Percentiles rank a stretch among this genome's conserved stretches.
These are phyloP conservation scores for Monilinia laxa DNA, from an alignment of 2,329 filamentous ascomycete genomes.

Conservation along the genomic window DNA sequence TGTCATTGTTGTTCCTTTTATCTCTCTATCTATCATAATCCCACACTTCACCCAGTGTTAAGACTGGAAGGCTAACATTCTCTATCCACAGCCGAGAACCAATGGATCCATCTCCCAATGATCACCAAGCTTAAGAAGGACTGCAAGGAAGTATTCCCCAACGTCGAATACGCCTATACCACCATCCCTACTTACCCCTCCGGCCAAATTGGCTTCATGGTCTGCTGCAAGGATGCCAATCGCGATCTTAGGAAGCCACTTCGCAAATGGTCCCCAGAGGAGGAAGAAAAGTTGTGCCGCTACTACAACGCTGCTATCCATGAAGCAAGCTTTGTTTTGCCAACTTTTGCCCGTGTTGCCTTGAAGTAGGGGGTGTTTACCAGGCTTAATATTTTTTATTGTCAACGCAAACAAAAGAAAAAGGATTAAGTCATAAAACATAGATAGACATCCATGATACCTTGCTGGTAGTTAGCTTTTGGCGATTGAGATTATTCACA, in stretches of 20 bases:
- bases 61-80: conserved; percentile 23
- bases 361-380: conserved; percentile 49
- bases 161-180: conserved; percentile 97
- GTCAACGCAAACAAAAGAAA: background rate
- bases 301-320: conserved; percentile 99
- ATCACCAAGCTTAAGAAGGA: conserved; percentile 95
- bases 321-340: conserved; percentile 88
- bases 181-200: conserved; percentile 99
- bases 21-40: background rate
- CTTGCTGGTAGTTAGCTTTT: background rate
- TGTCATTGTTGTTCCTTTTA: conserved; percentile 18
- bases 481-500: too few species aligned
- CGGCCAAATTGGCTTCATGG: conserved; percentile 99
- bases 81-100: conserved; percentile 77
- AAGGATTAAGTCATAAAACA: conserved; percentile 1
- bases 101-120: conserved; percentile 94
- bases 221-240: conserved; percentile 91
- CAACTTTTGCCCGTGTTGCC: conserved; percentile 85
- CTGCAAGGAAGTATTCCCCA: conserved; percentile 95
- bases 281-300: conserved; percentile 88
- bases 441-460: background rate
- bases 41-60: conserved; percentile 25
- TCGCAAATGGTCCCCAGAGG: conserved; percentile 76
- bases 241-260: conserved; percentile 83
- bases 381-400: conserved; percentile 5